phyloP scores from a whole-genome alignment of 2,329 filamentous ascomycete species.

The Colletotrichum sp. region DNA sequence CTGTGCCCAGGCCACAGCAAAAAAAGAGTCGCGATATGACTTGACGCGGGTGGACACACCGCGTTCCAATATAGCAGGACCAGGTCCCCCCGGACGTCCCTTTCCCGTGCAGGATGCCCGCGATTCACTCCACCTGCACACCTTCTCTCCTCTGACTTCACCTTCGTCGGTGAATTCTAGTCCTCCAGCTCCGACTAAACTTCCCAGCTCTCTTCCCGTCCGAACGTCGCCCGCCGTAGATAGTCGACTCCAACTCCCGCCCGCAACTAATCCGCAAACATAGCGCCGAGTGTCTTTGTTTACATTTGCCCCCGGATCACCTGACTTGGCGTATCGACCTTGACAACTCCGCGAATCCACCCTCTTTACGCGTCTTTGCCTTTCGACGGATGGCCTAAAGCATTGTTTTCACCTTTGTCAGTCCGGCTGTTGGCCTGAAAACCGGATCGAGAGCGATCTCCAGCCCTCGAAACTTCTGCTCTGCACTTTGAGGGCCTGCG shows the following conservation, averaged over 20 bases:
- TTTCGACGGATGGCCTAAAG: slow-evolving; percentile 12
- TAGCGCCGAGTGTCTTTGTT: slow-evolving; percentile 13
- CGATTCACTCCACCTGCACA: slow-evolving; percentile 19
- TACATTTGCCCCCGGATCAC: slow-evolving; percentile 18
- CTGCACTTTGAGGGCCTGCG: neutral
- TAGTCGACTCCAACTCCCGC: neutral
- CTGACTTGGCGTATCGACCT: slow-evolving; percentile 14
- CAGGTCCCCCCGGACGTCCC: slow-evolving; percentile 15
- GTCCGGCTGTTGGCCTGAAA: slow-evolving; percentile 5
- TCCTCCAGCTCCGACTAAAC: neutral
- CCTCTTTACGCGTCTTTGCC: slow-evolving; percentile 2
- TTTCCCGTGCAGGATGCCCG: slow-evolving; percentile 19
- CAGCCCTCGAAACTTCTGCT: neutral
- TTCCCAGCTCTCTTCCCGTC: neutral
- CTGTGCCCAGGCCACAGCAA: neutral
- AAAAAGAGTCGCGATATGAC: slow-evolving; percentile 19
- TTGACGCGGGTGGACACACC: slow-evolving; percentile 12
- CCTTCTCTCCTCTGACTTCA: slow-evolving; percentile 10
- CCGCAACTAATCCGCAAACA: neutral
- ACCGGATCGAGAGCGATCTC: neutral
- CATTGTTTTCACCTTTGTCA: neutral
- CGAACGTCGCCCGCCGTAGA: neutral
- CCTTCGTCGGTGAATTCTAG: neutral
- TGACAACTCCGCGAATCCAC: neutral
- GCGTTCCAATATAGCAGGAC: slow-evolving; percentile 20